Percentiles rank a stretch among this genome's conserved stretches.
Evolutionary conservation across 148 eudicot genomes (phyloP).

Genomic region (Limonium bicolor): DNA sequence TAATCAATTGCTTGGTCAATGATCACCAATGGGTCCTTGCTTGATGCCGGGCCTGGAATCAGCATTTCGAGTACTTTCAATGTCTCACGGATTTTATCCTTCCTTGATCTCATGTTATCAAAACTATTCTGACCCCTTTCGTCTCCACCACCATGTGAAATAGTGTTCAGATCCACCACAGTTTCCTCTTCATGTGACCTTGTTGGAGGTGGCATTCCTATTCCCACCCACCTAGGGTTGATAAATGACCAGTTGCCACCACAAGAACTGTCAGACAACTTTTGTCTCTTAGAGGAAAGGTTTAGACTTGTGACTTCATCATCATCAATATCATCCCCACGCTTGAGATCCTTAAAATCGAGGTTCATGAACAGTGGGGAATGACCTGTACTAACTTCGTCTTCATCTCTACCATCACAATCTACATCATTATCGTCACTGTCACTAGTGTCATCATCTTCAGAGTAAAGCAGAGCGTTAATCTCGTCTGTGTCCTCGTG

Average conservation of each 20-base stretch:
- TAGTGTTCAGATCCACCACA: slow-evolving; percentile 23
- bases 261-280: slow-evolving; percentile 25
- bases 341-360: slow-evolving; percentile 10
- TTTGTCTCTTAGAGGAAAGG: slow-evolving; percentile 35
- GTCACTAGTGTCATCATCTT: slow-evolving; percentile 18
- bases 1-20: slow-evolving; percentile 53
- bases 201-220: background rate
- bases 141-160: slow-evolving; percentile 6
- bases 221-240: no score
- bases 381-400: slow-evolving; percentile 50
- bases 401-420: slow-evolving; percentile 24
- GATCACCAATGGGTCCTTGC: slow-evolving; percentile 41
- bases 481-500: slow-evolving; percentile 70
- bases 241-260: slow-evolving; percentile 13
- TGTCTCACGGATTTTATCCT: slow-evolving; percentile 35
- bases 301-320: slow-evolving; percentile 29
- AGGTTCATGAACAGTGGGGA: slow-evolving; percentile 22
- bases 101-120: slow-evolving; percentile 19
- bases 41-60: slow-evolving; percentile 34
- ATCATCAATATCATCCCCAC: slow-evolving; percentile 7
- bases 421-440: slow-evolving; percentile 11
- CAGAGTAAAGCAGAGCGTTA: slow-evolving; percentile 58
- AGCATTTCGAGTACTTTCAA: slow-evolving; percentile 31
- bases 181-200: slow-evolving; percentile 5
- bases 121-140: slow-evolving; percentile 9